phyloP scores from a whole-genome alignment of 1,139 yeast species.

The Yamadazyma diddensiae region DNA sequence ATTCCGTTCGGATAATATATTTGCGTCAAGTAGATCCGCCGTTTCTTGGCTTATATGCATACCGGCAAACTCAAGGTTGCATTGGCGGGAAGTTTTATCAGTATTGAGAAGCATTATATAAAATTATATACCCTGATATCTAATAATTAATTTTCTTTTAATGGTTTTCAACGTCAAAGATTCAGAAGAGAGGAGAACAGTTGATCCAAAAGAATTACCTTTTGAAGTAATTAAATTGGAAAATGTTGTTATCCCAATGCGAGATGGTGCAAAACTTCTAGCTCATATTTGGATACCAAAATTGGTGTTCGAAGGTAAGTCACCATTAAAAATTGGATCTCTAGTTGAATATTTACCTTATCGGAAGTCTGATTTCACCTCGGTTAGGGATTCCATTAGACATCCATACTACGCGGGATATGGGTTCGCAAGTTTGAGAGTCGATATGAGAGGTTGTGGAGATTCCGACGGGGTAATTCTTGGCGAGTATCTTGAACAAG shows the following conservation, averaged over 20 bases:
- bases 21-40: no score
- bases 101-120: no score
- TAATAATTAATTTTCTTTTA: neutral
- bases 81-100: neutral
- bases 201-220: conserved; percentile 23
- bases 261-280: conserved; percentile 30
- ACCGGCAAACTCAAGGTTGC: no score
- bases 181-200: conserved; percentile 18
- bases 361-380: conserved; percentile 39
- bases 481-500: conserved; percentile 38
- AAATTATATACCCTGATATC: neutral
- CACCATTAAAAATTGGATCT: conserved; percentile 25
- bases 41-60: no score
- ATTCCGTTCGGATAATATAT: no score
- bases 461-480: conserved; percentile 36
- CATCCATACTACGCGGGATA: conserved; percentile 43
- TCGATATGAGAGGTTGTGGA: conserved; percentile 42
- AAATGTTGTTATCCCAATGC: conserved; percentile 28
- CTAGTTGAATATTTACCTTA: conserved; percentile 41
- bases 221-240: conserved; percentile 26
- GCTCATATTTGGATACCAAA: conserved; percentile 42
- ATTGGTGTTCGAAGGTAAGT: conserved; percentile 15
- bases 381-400: conserved; percentile 38
- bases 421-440: conserved; percentile 38
- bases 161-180: conserved; percentile 20